Evolutionary conservation across 352 stramenopile genomes (phyloP), one percentile per base, ranked within the genome.

Genomic region (Bremia lactucae): DNA sequence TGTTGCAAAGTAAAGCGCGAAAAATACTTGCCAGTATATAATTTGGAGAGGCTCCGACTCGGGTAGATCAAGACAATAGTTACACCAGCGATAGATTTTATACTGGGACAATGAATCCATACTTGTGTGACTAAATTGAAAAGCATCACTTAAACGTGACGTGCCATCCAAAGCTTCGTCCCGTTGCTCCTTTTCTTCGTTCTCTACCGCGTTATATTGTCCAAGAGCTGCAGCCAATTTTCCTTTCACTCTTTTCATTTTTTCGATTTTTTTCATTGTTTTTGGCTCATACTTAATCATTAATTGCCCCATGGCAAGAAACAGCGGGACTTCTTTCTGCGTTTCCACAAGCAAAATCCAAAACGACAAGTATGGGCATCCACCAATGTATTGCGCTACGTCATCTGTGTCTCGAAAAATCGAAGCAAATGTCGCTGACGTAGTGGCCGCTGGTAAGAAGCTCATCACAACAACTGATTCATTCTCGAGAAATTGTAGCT

Each of bases 201-300:
- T n/a, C n/a, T n/a, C n/a, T n/a, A n/a, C n/a, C n/a, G n/a, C n/a
- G n/a, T n/a, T n/a, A n/a, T n/a, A n/a, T n/a, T n/a, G n/a, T n/a
- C 31, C 42, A 2, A 90, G 56, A 22, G 76, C 71, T 1, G 59
- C 6, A 10, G 62, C 49, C 16, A 90, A 33, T 42, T 69, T 83
- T 2, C 75, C 65, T 18, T 85, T 60, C 0, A 60, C 67, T 37
- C 71, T 80, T 44, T 72, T 80, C 53, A 86, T 74, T 40, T 87
- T 90, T 34, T 86, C 72, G 21, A 90, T 31, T 38, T 86, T 87
- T 23, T 77, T 81, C 60, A 82, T 87, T 7, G 78, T 70, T 31
- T 78, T 81, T 0, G 78, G 75, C 22, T 87, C 75, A 38, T 68
- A 86, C 34, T 84, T 83, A 6, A 87, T 62, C 59, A 90, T 68